Evolutionary conservation across 192 early-diverging fungal genomes (phyloP), one percentile per base, ranked within the genome.

Genomic region (Entomortierella beljakovae): DNA sequence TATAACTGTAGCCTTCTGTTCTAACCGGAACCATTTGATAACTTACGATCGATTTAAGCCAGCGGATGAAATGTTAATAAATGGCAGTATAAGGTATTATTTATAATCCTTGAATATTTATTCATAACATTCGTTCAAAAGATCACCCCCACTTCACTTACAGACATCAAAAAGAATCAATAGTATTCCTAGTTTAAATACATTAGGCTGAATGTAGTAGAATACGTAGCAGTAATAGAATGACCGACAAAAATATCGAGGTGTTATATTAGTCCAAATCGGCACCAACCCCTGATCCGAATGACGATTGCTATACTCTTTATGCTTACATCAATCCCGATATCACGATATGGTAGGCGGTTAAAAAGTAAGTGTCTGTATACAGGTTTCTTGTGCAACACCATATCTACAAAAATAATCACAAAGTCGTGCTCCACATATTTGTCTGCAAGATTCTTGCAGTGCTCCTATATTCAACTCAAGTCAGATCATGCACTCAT

Each of bases 361-460:
- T 97, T 97, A 65, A 94, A 92, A 16, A 97, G 73, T 53, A 97
- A 57, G 73, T 97, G 96, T 8, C 94, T 87, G 80, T 94, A 97
- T 3, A 93, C 94, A 61, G 92, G 92, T 42, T 90, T 88, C 79
- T 94, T 94, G 74, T 94, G 92, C 48, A 97, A 84, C 16, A 96
- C 73, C 94, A 97, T 93, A 81, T 97, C 96, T 68, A 97, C 94
- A 68, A 95, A 95, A 57, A 94, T 88, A 46, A 95, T 89, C 20
- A 95, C 87, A 67, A 91, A 87, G 70, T 97, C 96, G 80, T 93
- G 90, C 81, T 97, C 96, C 40, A 96, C 88, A 83, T 97, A 97
- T 71, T 94, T 94, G 88, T 97, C 96, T 42, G 93, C 94, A 72
- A 96, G 92, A 46, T 91, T 83, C 37, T 92, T 86, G 82, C 93